phyloP scores from a whole-genome alignment of 768 basidiomycete species.

The Glaciozyma martinii region DNA sequence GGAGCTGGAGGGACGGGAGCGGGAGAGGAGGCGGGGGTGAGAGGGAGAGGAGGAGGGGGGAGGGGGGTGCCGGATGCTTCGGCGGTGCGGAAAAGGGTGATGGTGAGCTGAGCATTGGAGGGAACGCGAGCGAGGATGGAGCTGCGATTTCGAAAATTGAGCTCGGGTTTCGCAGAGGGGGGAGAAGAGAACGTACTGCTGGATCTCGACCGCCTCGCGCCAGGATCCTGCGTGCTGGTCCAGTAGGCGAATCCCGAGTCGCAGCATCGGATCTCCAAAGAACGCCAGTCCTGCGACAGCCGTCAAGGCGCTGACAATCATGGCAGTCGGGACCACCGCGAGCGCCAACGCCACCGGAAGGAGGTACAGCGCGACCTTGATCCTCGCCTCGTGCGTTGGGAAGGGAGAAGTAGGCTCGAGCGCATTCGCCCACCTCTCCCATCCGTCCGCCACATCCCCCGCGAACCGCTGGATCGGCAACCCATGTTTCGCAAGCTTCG shows the following conservation, averaged over 20 bases:
- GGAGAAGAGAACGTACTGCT: neutral
- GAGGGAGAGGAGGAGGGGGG: neutral
- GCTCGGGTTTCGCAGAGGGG: neutral
- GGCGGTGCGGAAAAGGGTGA: neutral
- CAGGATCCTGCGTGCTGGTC: neutral
- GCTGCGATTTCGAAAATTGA: neutral
- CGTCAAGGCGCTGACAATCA: neutral
- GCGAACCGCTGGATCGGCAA: neutral
- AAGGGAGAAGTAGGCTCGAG: neutral
- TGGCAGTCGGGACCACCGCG: neutral
- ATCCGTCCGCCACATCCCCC: neutral
- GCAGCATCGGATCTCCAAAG: neutral
- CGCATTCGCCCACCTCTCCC: neutral
- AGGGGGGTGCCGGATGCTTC: neutral
- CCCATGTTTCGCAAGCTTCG: neutral
- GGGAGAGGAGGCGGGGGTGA: neutral
- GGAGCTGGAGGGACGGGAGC: neutral
- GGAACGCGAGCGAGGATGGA: neutral
- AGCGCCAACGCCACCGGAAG: neutral
- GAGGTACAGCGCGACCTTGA: neutral
- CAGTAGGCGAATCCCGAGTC: neutral
- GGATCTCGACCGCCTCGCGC: constrained; percentile 2
- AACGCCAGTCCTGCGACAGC: neutral
- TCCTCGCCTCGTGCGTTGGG: neutral
- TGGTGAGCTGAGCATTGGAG: neutral